Percentiles rank a stretch among this genome's conserved stretches.
phyloP scores from a whole-genome alignment of 179 eudicot species.

The Sideroxylon spinosum region DNA sequence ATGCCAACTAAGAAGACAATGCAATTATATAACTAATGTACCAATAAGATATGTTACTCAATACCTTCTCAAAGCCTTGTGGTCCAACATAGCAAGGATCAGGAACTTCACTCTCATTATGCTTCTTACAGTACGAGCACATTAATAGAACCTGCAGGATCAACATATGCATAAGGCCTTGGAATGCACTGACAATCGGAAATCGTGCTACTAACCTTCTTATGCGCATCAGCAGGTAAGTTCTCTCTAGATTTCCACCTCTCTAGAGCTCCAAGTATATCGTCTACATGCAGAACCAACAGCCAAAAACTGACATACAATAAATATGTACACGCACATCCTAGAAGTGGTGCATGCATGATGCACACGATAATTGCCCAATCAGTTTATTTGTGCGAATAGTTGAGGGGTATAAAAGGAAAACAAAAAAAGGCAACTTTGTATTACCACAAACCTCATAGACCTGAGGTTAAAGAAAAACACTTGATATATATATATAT shows the following conservation, averaged over 20 bases:
- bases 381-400: too few species aligned
- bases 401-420: too few species aligned
- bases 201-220: constrained; percentile 46
- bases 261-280: constrained; percentile 68
- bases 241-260: constrained; percentile 67
- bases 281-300: constrained; percentile 41
- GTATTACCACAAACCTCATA: too few species aligned
- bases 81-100: constrained; percentile 95
- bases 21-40: background rate
- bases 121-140: constrained; percentile 94
- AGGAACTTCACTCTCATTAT: constrained; percentile 82
- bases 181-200: constrained; percentile 7
- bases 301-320: background rate
- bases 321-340: too few species aligned
- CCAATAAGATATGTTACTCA: background rate
- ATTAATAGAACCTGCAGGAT: constrained; percentile 64
- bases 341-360: too few species aligned
- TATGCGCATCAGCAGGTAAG: constrained; percentile 67
- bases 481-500: too few species aligned
- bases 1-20: too few species aligned
- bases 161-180: background rate
- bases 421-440: too few species aligned
- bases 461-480: too few species aligned
- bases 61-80: constrained; percentile 93
- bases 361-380: too few species aligned